Percentiles rank a stretch among this genome's conserved stretches.
Conservation (phyloP, 768 basidiomycete genomes). For the Trichaptum fuscoviolaceum region DNA sequence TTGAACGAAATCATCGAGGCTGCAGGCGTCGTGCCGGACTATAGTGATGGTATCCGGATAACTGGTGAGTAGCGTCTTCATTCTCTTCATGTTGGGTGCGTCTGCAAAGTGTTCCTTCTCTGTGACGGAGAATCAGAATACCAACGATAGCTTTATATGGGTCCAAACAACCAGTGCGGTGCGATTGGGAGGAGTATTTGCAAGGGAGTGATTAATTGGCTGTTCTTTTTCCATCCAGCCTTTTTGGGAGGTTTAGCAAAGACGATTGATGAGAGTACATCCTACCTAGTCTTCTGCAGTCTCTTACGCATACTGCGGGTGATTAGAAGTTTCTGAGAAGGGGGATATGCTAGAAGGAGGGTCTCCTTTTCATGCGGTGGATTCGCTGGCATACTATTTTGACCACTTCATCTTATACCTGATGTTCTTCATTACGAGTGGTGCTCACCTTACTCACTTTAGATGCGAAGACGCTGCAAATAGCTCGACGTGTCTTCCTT, state of each 20-base stretch:
- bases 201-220: too few species aligned
- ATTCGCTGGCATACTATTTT: background rate
- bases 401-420: background rate
- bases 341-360: background rate
- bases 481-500: constrained; percentile 94
- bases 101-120: too few species aligned
- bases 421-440: background rate
- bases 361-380: too few species aligned
- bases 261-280: background rate
- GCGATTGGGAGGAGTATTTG: too few species aligned
- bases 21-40: constrained; percentile 93
- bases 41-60: constrained; percentile 95
- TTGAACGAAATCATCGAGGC: constrained; percentile 89
- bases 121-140: too few species aligned
- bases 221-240: too few species aligned
- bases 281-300: background rate
- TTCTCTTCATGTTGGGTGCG: background rate
- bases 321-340: background rate
- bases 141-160: too few species aligned
- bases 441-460: background rate
- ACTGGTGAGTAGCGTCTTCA: constrained; percentile 56
- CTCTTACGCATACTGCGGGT: background rate
- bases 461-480: constrained; percentile 92
- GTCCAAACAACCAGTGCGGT: too few species aligned
- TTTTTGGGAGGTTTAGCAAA: too few species aligned